Evolutionary conservation across 169 alveolate species (phyloP), one percentile per base, ranked within the genome.

Genomic region (Cryptosporidium felis): DNA sequence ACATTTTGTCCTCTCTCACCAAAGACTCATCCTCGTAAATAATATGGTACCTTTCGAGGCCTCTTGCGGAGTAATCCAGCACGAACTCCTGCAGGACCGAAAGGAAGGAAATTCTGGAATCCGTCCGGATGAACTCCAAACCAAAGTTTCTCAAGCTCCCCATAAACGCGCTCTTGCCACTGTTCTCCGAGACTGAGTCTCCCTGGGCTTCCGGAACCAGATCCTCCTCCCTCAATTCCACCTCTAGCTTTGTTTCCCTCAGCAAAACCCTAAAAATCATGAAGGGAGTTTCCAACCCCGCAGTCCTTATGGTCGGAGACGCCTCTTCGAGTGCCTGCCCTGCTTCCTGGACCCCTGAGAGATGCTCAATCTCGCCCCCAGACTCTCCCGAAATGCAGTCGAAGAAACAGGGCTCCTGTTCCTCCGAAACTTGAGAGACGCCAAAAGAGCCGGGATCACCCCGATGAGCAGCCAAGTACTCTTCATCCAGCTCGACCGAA

Each of bases 371-470:
- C 36, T 45, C 49, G 21, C 30, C 26, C 8, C 6, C 32, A 74
- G 66, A 36, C 1, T 74, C 46, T 16, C 56, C 85, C 5, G 85
- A 74, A 74, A 49, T 18, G 41, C 85, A 74, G n/a, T 74, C 85
- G 30, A 49, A 74, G 42, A 74, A 74, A 10, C 21, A 36, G 9
- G 18, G 41, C 45, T 65, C 51, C 30, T 65, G 63, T 21, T 6
- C 28, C 8, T 56, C 63, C 4, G 9, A 6, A 6, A 23, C 59
- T 47, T 47, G 18, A 5, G 23, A 23, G 34, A 56, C 14, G 30
- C 16, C 23, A 65, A 44, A 65, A 30, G 85, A 10, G n/a, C n/a
- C n/a, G n/a, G n/a, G n/a, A n/a, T n/a, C n/a, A n/a, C n/a, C n/a
- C n/a, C n/a, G n/a, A n/a, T n/a, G n/a, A n/a, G n/a, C n/a, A n/a